A percentile compares a stretch with the other conserved stretches of the same genome.
Conservation (phyloP, 23 red algal genomes). For the Chondrus crispus region DNA sequence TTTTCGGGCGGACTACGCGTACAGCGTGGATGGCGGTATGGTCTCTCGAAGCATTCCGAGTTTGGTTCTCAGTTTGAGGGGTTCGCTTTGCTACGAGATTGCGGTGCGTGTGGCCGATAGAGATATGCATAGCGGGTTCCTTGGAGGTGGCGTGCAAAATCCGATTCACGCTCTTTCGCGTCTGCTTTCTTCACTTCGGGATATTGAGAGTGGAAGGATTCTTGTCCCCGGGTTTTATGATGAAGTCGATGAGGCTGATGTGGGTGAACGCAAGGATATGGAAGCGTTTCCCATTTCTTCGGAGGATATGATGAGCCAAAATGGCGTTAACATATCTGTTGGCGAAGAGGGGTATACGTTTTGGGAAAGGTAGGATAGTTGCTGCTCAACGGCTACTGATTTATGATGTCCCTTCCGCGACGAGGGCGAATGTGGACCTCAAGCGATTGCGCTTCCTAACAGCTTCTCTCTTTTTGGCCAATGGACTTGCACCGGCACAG, state of each 20-base stretch:
- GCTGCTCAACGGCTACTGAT: too few relatives aligned
- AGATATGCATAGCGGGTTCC: constrained; percentile 82
- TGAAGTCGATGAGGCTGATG: constrained; percentile 24
- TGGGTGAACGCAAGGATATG: constrained; percentile 49
- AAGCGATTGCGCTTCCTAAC: too few relatives aligned
- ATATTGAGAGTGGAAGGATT: constrained; percentile 34
- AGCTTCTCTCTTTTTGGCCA: too few relatives aligned
- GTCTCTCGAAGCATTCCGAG: background rate
- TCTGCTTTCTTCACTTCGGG: constrained; percentile 49
- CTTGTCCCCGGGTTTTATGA: constrained; percentile 79
- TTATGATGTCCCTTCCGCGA: too few relatives aligned
- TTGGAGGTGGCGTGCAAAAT: constrained; percentile 85
- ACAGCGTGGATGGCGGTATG: constrained; percentile 80
- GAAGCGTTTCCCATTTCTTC: background rate
- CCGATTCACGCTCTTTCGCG: constrained; percentile 77
- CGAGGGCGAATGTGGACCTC: too few relatives aligned
- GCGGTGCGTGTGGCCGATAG: constrained; percentile 43
- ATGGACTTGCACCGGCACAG: too few relatives aligned
- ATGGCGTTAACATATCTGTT: constrained; percentile 45
- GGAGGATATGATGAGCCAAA: constrained; percentile 15
- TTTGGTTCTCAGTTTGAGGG: constrained; percentile 57
- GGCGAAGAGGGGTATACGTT: constrained; percentile 54
- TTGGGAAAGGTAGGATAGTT: constrained; percentile 52
- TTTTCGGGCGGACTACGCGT: constrained; percentile 41
- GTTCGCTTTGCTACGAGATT: constrained; percentile 54